phyloP scores from a whole-genome alignment of 2,329 filamentous ascomycete species.

The Colletotrichum zoysiae region DNA sequence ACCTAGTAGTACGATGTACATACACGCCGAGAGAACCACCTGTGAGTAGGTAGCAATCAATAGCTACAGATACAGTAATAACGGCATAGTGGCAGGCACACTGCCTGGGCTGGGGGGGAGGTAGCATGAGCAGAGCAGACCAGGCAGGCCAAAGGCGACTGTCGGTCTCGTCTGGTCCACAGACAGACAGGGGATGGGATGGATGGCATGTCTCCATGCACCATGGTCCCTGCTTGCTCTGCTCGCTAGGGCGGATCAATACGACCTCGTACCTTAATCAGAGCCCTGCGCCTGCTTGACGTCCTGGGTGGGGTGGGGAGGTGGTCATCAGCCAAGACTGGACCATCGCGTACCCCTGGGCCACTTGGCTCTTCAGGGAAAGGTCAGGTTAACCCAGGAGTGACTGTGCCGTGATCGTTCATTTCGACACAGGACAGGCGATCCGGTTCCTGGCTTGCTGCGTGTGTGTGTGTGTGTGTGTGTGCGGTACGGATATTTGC shows the following conservation, averaged over 20 bases:
- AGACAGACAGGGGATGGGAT: conserved; percentile 6
- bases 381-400: conserved; percentile 21
- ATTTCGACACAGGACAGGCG: neutral
- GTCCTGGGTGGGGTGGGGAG: conserved; percentile 15
- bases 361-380: conserved; percentile 19
- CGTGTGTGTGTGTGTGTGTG: no score
- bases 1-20: no score
- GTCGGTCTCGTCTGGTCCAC: neutral
- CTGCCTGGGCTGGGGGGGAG: neutral
- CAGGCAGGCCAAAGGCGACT: neutral
- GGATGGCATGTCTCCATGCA: conserved; percentile 19
- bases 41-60: neutral
- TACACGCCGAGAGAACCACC: neutral
- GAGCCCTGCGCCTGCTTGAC: conserved; percentile 34
- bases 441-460: neutral
- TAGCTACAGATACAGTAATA: neutral
- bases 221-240: conserved; percentile 1
- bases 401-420: conserved; percentile 13
- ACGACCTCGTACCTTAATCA: conserved; percentile 42
- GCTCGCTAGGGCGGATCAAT: conserved; percentile 37
- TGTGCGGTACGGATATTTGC: no score
- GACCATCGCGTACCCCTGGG: conserved; percentile 27
- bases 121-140: conserved; percentile 6
- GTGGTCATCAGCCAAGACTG: conserved; percentile 38
- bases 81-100: neutral